phyloP scores from a whole-genome alignment of 2,329 filamentous ascomycete genomes.

The Aureobasidium leucospermi region DNA sequence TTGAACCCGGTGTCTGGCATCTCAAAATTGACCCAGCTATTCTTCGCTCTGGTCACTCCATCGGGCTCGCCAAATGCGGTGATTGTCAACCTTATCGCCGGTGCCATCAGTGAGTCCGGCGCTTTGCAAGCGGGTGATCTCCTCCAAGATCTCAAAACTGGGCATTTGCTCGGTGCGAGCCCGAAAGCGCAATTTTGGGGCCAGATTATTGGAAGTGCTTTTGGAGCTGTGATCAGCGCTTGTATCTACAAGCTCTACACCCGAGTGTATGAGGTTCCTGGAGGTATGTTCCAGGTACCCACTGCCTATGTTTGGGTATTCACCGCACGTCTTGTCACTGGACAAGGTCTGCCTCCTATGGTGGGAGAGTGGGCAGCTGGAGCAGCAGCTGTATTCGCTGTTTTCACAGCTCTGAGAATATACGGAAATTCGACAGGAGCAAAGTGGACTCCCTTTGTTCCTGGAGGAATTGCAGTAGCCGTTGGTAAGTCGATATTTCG shows the following conservation, averaged over 20 bases:
- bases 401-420: conserved; percentile 65
- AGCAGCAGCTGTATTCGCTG: conserved; percentile 66
- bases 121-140: conserved; percentile 93
- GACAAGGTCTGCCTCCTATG: conserved; percentile 77
- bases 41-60: conserved; percentile 87
- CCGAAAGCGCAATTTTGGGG: conserved; percentile 96
- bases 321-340: conserved; percentile 86
- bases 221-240: conserved; percentile 79
- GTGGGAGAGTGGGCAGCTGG: conserved; percentile 71
- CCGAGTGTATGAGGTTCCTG: conserved; percentile 79
- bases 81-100: conserved; percentile 91
- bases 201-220: conserved; percentile 81
- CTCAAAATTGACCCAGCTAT: conserved; percentile 89
- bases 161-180: conserved; percentile 82
- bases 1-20: conserved; percentile 95
- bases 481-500: conserved; percentile 55
- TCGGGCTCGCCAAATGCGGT: conserved; percentile 73
- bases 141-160: conserved; percentile 95
- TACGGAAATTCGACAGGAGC: conserved; percentile 34
- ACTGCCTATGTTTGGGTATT: conserved; percentile 98
- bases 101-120: conserved; percentile 76
- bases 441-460: conserved; percentile 68
- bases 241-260: conserved; percentile 87
- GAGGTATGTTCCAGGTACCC: conserved; percentile 84
- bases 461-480: conserved; percentile 91